Conservation (phyloP, 2,329 filamentous ascomycete species). For the Biscogniauxia marginata region DNA sequence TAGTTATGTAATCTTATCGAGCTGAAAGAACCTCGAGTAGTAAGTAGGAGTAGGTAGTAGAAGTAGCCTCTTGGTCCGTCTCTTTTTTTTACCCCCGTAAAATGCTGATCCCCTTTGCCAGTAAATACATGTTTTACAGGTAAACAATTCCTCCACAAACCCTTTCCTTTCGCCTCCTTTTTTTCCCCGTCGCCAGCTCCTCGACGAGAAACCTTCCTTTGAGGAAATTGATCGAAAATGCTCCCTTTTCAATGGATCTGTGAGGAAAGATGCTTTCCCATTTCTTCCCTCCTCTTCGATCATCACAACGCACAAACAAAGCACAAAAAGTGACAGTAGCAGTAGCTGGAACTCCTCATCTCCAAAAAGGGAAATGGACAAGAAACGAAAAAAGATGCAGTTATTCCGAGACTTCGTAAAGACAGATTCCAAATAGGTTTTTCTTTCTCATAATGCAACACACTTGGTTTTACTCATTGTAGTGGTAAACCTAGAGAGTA, state of each 20-base stretch:
- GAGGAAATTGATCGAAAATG: neutral
- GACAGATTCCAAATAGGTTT: constrained; percentile 13
- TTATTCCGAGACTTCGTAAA: constrained; percentile 21
- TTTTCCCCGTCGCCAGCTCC: neutral
- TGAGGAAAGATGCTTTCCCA: neutral
- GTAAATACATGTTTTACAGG: neutral
- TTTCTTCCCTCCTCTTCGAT: neutral
- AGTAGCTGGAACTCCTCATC: neutral
- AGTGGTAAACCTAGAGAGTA: constrained; percentile 72
- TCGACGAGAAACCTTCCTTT: neutral
- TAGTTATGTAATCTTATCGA: too few relatives aligned
- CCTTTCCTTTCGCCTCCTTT: neutral
- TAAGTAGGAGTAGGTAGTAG: too few relatives aligned
- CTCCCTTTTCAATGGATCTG: too few relatives aligned
- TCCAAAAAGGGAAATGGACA: neutral
- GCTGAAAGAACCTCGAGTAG: too few relatives aligned
- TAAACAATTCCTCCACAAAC: neutral
- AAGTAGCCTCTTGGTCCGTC: too few relatives aligned
- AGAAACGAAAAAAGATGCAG: constrained; percentile 1
- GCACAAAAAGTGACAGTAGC: neutral
- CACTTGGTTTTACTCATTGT: constrained; percentile 80
- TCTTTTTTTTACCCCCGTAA: neutral
- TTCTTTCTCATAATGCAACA: constrained; percentile 8
- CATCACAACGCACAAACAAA: neutral
- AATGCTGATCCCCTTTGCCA: neutral